Evolutionary conservation across 768 basidiomycete species (phyloP).

Genomic region (Lactarius quietus): DNA sequence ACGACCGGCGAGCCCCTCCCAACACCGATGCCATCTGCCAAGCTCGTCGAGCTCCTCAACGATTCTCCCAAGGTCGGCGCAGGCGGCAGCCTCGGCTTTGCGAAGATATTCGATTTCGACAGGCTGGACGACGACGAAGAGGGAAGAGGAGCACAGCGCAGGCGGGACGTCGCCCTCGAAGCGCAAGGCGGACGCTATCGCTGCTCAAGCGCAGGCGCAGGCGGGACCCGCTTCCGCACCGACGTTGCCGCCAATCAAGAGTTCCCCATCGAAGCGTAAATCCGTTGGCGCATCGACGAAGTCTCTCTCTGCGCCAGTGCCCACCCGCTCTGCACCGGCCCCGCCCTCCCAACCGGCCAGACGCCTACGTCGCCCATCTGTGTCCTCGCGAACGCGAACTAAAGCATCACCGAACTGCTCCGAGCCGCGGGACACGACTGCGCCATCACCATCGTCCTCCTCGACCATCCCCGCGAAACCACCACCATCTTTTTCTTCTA

Average conservation of each 20-base stretch:
- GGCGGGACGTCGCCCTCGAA: conserved; percentile 37
- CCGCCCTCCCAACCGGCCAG: conserved; percentile 20
- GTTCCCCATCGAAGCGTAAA: conserved; percentile 46
- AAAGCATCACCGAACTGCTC: background rate
- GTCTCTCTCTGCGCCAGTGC: conserved; percentile 18
- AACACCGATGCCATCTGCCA: conserved; percentile 60
- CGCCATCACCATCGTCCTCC: conserved; percentile 20
- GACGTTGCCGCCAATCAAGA: conserved; percentile 26
- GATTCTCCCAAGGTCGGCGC: conserved; percentile 55
- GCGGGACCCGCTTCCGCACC: background rate
- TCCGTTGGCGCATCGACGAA: conserved; percentile 24
- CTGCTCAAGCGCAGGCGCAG: background rate
- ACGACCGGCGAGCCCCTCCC: conserved; percentile 69
- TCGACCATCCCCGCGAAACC: background rate
- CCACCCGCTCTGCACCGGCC: conserved; percentile 26
- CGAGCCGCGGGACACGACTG: background rate
- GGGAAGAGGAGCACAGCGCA: conserved; percentile 31
- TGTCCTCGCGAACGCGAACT: conserved; percentile 18
- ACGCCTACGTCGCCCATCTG: conserved; percentile 32
- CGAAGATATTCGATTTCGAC: conserved; percentile 69
- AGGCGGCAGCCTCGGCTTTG: conserved; percentile 57
- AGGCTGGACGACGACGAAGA: conserved; percentile 36
- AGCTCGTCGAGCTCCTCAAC: conserved; percentile 58
- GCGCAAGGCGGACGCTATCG: conserved; percentile 2
- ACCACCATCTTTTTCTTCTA: conserved; percentile 19